phyloP scores from a whole-genome alignment of 2,329 filamentous ascomycete genomes.

The Ciborinia camelliae region DNA sequence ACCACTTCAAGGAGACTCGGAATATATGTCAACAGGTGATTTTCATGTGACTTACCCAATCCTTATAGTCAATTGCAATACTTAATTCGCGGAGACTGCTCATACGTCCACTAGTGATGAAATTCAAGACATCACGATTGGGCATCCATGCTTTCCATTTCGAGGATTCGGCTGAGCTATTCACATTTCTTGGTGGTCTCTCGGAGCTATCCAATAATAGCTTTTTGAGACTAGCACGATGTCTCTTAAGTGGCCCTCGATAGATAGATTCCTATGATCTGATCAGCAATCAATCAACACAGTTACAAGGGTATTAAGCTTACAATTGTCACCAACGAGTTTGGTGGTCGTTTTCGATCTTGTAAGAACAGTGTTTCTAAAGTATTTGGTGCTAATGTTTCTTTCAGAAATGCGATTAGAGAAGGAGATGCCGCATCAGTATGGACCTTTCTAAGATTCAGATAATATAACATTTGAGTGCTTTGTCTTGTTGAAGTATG shows the following conservation, averaged over 20 bases:
- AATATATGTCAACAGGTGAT: not conserved
- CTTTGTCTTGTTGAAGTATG: constrained; percentile 36
- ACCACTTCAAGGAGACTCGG: not conserved
- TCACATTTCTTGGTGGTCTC: constrained; percentile 43
- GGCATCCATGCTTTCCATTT: constrained; percentile 70
- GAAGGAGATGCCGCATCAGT: constrained; percentile 68
- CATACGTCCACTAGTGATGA: constrained; percentile 76
- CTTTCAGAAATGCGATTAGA: constrained; percentile 71
- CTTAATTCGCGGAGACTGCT: constrained; percentile 66
- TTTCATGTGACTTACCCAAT: constrained; percentile 63
- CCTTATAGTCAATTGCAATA: constrained; percentile 67
- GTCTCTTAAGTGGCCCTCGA: constrained; percentile 64
- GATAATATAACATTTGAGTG: constrained; percentile 50
- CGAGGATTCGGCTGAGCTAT: constrained; percentile 39
- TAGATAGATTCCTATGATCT: constrained; percentile 58
- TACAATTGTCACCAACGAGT: constrained; percentile 56
- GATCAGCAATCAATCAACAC: constrained; percentile 14
- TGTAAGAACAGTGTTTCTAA: constrained; percentile 78
- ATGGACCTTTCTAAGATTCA: constrained; percentile 70
- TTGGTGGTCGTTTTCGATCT: constrained; percentile 52
- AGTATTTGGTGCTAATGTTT: constrained; percentile 73
- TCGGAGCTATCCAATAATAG: constrained; percentile 70
- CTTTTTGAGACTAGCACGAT: constrained; percentile 67
- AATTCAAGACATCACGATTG: constrained; percentile 64
- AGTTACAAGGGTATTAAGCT: constrained; percentile 18